A percentile compares a stretch with the other conserved stretches of the same genome.
Conservation (phyloP, 495 filamentous ascomycete genomes). For the Astrothelium subdiscretum region DNA sequence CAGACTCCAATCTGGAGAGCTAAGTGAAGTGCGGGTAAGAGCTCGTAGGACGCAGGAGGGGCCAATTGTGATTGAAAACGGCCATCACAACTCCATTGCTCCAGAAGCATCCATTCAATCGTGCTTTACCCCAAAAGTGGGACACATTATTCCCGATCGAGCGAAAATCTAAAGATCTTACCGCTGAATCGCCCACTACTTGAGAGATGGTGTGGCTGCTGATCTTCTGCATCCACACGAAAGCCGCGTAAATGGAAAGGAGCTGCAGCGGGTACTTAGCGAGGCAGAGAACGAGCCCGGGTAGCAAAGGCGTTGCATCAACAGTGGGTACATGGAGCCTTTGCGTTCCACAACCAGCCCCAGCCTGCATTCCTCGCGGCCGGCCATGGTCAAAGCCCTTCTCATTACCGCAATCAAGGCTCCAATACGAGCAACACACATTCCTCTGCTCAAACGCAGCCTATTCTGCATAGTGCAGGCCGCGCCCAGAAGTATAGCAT, state of each 20-base stretch:
- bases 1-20: slow-evolving; percentile 1
- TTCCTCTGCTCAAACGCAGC: not conserved
- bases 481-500: slow-evolving; percentile 9
- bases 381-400: slow-evolving; percentile 2
- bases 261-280: not conserved
- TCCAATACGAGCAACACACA: not conserved
- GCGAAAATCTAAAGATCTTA: not conserved
- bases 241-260: not conserved
- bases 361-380: slow-evolving; percentile 15
- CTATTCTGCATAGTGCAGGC: slow-evolving; percentile 5
- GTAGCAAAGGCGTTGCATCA: slow-evolving; percentile 1
- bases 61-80: slow-evolving; percentile 13
- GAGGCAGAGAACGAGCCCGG: not conserved
- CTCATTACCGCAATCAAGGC: not conserved
- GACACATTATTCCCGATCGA: slow-evolving; percentile 1
- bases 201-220: slow-evolving; percentile 1
- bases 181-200: slow-evolving; percentile 6
- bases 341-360: not conserved
- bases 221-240: slow-evolving; percentile 11
- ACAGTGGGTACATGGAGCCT: not conserved
- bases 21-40: slow-evolving; percentile 5
- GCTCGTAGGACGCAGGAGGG: slow-evolving; percentile 1
- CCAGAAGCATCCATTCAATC: not conserved
- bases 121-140: slow-evolving; percentile 4
- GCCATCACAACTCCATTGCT: slow-evolving; percentile 7